These are phyloP conservation scores for Pueraria montana DNA, from an alignment of 306 rosid species.

Conservation along the genomic window DNA sequence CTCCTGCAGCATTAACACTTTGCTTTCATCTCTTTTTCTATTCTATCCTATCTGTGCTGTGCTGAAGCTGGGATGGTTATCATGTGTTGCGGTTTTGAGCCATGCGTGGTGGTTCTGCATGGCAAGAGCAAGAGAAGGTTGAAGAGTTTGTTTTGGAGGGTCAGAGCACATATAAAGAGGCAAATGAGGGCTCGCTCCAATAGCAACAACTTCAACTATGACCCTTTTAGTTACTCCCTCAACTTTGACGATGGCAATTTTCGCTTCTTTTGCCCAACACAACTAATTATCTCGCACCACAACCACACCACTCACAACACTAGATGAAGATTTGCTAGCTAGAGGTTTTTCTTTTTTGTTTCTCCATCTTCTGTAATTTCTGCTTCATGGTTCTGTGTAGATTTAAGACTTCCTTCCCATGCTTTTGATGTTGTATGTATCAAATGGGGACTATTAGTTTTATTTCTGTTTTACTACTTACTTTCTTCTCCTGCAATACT, in stretches of 20 bases:
- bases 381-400: not conserved
- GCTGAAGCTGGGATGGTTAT: not conserved
- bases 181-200: constrained; percentile 36
- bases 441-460: not conserved
- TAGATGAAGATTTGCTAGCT: not conserved
- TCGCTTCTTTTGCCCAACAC: constrained; percentile 54
- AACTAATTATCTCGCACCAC: no score
- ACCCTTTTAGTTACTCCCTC: constrained; percentile 73
- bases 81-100: constrained; percentile 51
- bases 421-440: not conserved
- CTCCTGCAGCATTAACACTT: not conserved
- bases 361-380: not conserved
- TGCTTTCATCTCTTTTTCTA: not conserved
- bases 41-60: no score
- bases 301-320: no score
- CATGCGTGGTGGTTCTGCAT: constrained; percentile 40
- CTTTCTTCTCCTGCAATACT: not conserved
- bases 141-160: constrained; percentile 64
- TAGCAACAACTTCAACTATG: constrained; percentile 61
- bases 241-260: constrained; percentile 73
- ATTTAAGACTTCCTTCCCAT: not conserved
- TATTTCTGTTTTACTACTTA: not conserved
- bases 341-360: not conserved
- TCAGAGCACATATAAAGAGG: constrained; percentile 60
- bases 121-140: constrained; percentile 65